Evolutionary conservation across 1,284 basidiomycete species (phyloP).

Genomic region (Puccinia coronata): DNA sequence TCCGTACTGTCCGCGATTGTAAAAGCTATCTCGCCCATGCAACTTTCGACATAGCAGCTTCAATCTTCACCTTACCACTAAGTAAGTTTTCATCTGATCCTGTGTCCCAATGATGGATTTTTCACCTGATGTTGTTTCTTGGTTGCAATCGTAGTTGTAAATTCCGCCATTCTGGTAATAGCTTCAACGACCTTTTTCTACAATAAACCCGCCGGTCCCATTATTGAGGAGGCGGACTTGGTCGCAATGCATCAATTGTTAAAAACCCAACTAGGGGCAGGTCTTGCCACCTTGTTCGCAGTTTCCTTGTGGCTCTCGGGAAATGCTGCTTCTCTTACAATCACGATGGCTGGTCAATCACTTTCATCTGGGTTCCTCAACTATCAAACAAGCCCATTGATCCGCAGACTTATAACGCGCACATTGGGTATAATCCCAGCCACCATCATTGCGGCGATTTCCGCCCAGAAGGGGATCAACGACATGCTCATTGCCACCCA

Average conservation of each 20-base stretch:
- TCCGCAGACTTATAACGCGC: conserved; percentile 38
- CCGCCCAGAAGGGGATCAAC: conserved; percentile 23
- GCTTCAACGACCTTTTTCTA: conserved; percentile 36
- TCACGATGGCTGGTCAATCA: conserved; percentile 42
- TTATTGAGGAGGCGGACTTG: conserved; percentile 31
- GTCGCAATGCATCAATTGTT: conserved; percentile 17
- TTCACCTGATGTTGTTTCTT: not conserved
- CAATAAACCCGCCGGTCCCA: not conserved
- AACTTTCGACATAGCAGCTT: conserved; percentile 45
- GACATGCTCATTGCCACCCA: conserved; percentile 31
- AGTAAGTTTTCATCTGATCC: conserved; percentile 8
- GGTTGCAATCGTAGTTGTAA: conserved; percentile 9
- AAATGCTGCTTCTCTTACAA: conserved; percentile 40
- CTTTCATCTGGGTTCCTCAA: conserved; percentile 33
- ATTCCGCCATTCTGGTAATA: conserved; percentile 39
- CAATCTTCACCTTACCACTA: conserved; percentile 45
- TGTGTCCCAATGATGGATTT: not conserved
- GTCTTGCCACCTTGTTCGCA: conserved; percentile 33
- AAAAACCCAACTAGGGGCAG: conserved; percentile 11
- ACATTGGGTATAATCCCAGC: conserved; percentile 40
- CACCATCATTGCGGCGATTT: conserved; percentile 17
- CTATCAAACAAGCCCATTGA: conserved; percentile 23
- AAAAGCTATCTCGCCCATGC: conserved; percentile 46
- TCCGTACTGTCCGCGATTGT: conserved; percentile 15
- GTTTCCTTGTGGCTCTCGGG: conserved; percentile 34